Conservation (phyloP, 2,329 filamentous ascomycete genomes). For the Chaetomium olivaceum region DNA sequence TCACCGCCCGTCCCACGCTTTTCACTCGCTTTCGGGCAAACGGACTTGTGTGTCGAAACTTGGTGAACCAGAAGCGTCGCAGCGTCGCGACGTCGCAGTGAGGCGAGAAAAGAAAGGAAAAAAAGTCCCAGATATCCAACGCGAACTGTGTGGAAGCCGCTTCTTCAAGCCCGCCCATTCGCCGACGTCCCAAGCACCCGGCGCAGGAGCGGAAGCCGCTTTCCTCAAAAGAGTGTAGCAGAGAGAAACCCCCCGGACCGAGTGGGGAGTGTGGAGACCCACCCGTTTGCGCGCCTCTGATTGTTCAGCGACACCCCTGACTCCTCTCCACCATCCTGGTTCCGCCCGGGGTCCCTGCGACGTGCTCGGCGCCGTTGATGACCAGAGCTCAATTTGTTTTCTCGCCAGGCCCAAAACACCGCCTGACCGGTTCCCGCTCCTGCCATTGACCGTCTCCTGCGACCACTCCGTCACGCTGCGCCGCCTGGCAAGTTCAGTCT, state of each 20-base stretch:
- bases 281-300: constrained; percentile 29
- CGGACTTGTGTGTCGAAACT: background rate
- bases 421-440: constrained; percentile 23
- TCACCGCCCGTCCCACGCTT: constrained; percentile 21
- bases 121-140: background rate
- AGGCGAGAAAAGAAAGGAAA: constrained; percentile 8
- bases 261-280: constrained; percentile 23
- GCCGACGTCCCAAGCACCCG: constrained; percentile 10
- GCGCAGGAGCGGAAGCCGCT: constrained; percentile 15
- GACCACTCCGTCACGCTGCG: constrained; percentile 20
- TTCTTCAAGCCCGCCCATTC: constrained; percentile 18
- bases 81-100: background rate
- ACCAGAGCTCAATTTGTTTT: constrained; percentile 28
- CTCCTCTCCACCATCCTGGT: constrained; percentile 30
- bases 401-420: constrained; percentile 24
- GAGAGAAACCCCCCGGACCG: constrained; percentile 24
- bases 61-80: background rate
- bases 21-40: constrained; percentile 11
- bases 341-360: constrained; percentile 28
- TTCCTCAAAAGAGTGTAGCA: constrained; percentile 17
- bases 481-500: constrained; percentile 14
- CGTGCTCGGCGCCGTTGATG: constrained; percentile 28
- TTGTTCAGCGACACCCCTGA: constrained; percentile 25
- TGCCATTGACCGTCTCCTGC: constrained; percentile 28
- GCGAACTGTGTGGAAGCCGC: constrained; percentile 5